Base-by-base conservation (phyloP, 1,139 yeast species). In the Yamadazyma diospyri region DNA sequence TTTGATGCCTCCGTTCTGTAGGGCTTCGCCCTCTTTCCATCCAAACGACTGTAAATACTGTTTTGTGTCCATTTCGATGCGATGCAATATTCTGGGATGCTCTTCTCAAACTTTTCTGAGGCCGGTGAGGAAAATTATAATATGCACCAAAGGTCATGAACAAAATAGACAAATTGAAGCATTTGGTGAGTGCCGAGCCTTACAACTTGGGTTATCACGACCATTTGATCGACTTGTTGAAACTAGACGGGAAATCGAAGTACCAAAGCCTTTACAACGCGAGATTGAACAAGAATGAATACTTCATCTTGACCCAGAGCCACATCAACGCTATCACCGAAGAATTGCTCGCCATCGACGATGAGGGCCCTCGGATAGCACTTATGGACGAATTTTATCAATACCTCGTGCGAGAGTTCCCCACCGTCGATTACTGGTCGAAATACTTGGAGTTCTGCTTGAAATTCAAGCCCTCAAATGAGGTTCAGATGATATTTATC, bases 11-110 rank as follows among this genome's bases (percentile, higher is more conserved):
- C 95, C 97, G 30, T 69, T 57, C 45, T 71, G 75, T 26, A 92
- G 64, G 0, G 95, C 94, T 45, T 87, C 86, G 4, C 97, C 97
- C 47, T 86, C 92, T 36, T 70, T 69, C 98, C 98, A 92, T 11
- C 97, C 97, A 49, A 71, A 87, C 3, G 85, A 76, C 54, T 73
- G 68, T 41, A 92, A 61, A 53, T 89, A 92, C 34, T 63, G 71
- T 33, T 71, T 73, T 25, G 95, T 78, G 57, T 92, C 77, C 96
- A 89, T 89, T 11, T 7, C 17, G 8, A 6, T 23, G 22, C 23
- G 17, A 27, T 27, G 34, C 30, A 22, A 30, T 31, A 26, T 30
- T 23, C 27, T 21, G n/a, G 21, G 19, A 21, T 32, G 23, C 24
- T 18, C 28, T 25, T 16, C 17, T 10, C 23, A 17, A 10, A 26